Base-by-base conservation (phyloP, 805 yeast genomes). In the Kodamaea kaohsiungensis region DNA sequence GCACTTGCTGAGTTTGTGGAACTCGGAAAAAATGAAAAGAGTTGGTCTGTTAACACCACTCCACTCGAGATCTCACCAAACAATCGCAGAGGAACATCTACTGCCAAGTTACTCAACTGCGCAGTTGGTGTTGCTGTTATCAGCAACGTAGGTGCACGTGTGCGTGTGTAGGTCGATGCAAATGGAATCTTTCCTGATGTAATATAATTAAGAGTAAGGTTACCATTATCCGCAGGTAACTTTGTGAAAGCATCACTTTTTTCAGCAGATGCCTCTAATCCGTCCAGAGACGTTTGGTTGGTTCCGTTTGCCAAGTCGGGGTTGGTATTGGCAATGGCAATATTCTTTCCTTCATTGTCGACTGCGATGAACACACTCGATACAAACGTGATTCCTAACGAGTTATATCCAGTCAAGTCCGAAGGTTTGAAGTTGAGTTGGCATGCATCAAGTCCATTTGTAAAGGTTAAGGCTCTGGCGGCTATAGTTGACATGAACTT, bases 371-470 rank as follows among this genome's bases (percentile, higher is more conserved):
- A 87, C 7, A 79, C 68, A 47, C 76, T 71, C 50, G 72, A 72
- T 47, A 88, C 57, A 59, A 87, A 82, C 3, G 88, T 77, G 6
- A 82, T 69, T 2, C 93, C 95, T 42, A 88, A 65, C 1, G 81
- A 61, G 8, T 80, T 75, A 62, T 71, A 83, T 1, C 90, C 89
- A 3, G 72, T 57, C 9, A 60, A 55, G 2, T 72, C 63, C 48
- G 77, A 75, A 1, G 90, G 87, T 19, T 76, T 66, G 40, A 87
- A 63, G 15, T 75, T 73, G 42, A 88, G 67, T 47, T 65, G 71
- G 64, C 95, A 88, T 0, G 90, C 91, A 6, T 61, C 55, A 25
- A 71, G 72, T 12, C 89, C 89, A 57, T 76, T 73, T 39, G 81
- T 69, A 61, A 85, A 86, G 8, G 68, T 72, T 46, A 85, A 72